Percentiles rank a stretch among this genome's conserved stretches.
phyloP scores from a whole-genome alignment of 2,329 filamentous ascomycete species.

The Fusarium clavum region DNA sequence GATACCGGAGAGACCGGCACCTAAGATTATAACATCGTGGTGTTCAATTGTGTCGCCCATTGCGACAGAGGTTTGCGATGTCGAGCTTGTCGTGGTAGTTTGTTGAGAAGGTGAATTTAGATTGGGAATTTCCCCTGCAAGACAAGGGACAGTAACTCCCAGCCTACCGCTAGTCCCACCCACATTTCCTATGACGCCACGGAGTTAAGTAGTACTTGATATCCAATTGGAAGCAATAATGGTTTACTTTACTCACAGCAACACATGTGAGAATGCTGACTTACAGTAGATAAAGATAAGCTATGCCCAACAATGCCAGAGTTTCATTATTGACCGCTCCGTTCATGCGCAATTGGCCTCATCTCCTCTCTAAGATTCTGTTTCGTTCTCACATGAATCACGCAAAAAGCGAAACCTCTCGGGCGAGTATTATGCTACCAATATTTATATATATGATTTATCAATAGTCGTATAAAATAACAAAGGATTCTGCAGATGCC shows the following conservation, averaged over 20 bases:
- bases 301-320: neutral
- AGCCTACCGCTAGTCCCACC: neutral
- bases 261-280: neutral
- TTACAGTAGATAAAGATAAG: neutral
- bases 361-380: rapidly evolving
- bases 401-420: too few relatives aligned
- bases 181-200: neutral
- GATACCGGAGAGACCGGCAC: conserved; percentile 79
- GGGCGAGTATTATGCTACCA: neutral
- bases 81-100: neutral
- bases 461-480: neutral
- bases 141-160: neutral
- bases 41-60: conserved; percentile 41
- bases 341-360: neutral
- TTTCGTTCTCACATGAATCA: too few relatives aligned
- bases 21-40: conserved; percentile 72
- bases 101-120: conserved; percentile 12
- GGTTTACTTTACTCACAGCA: neutral
- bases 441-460: neutral
- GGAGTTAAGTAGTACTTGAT: neutral
- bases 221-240: neutral
- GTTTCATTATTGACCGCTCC: neutral
- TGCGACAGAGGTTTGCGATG: neutral
- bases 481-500: neutral
- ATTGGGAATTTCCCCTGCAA: conserved; percentile 6